phyloP scores from a whole-genome alignment of 2,329 filamentous ascomycete genomes.

The Aspergillus costaricaensis region DNA sequence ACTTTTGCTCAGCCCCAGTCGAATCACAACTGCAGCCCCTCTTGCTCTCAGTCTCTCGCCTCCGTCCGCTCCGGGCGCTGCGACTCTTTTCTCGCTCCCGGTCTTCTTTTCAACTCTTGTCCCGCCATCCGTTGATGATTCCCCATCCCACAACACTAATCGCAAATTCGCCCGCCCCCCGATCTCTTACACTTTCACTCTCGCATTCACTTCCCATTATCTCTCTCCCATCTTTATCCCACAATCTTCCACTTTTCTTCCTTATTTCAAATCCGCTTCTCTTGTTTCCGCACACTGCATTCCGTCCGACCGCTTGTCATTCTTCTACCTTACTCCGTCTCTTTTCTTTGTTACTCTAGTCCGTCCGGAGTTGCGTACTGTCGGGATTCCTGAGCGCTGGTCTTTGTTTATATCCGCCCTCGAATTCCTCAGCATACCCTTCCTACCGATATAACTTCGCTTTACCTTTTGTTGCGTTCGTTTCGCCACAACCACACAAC shows the following conservation, averaged over 20 bases:
- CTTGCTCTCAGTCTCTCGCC: conserved; percentile 21
- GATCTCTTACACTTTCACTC: conserved; percentile 8
- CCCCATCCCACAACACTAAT: conserved; percentile 27
- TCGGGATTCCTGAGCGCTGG: conserved; percentile 20
- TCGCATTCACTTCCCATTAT: conserved; percentile 13
- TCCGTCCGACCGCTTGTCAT: conserved; percentile 23
- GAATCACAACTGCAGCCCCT: conserved; percentile 30
- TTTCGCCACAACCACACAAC: conserved; percentile 24
- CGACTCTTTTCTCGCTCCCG: conserved; percentile 21
- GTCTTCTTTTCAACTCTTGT: conserved; percentile 28
- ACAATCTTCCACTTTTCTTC: conserved; percentile 17
- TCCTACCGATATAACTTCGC: conserved; percentile 22
- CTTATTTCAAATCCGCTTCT: conserved; percentile 6
- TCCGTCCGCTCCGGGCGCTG: conserved; percentile 28
- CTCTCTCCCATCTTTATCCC: background rate
- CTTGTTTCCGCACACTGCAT: conserved; percentile 23
- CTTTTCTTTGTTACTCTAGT: conserved; percentile 15
- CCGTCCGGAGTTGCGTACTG: conserved; percentile 9
- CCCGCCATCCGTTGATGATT: conserved; percentile 28
- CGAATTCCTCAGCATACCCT: conserved; percentile 19
- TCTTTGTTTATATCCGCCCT: conserved; percentile 30
- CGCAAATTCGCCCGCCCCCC: conserved; percentile 19
- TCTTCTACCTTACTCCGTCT: conserved; percentile 26
- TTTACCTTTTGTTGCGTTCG: conserved; percentile 8
- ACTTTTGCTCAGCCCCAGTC: conserved; percentile 31